Base-by-base conservation (phyloP, 2,329 filamentous ascomycete species). In the Aspergillus pseudoviridinutans region DNA sequence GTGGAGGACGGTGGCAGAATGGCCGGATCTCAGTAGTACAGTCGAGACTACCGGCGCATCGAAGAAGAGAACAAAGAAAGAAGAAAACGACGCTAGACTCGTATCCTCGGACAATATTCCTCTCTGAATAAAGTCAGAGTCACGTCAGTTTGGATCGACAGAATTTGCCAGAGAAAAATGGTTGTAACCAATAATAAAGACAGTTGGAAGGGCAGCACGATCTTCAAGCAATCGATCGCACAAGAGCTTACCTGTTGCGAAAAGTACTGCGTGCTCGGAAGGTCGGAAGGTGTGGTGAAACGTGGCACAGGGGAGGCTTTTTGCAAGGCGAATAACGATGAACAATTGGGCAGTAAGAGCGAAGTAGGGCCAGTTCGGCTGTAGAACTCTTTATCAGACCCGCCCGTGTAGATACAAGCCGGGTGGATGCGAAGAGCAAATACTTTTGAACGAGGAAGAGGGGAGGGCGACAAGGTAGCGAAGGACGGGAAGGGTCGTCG, bases 301-400 rank as follows among this genome's bases (percentile, higher is more conserved):
- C 62, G 62, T 64, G 61, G 62, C 62, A 64, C 59, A 38, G 14
- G 32, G 42, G 57, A 62, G 61, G 62, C n/a, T 57, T 54, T 32
- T 35, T 35, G 32, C 32, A 17, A 32, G 29, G 29, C 29, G 29
- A 32, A 42, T 57, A 55, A 59, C 53, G 49, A 55, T 50, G 51
- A 63, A 63, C 62, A 64, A 63, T 64, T 63, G 61, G 62, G 57
- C 56, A 63, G 59, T 56, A 58, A 58, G 52, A 54, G 41, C 49
- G 52, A 44, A 38, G 60, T 60, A 63, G 61, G 61, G 61, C 57
- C 42, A 46, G 20, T 24, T 24, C 42, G 14, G 42, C 3, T 24
- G 42, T 46, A 46, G n/a, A 44, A 46, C 42, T 46, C 20, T n/a
- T 17, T 38, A 17, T 17, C 14, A 35, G 32, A 35, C 32, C 32